These are phyloP conservation scores for Acacia confusa DNA, from an alignment of 306 rosid species.

Conservation along the genomic window DNA sequence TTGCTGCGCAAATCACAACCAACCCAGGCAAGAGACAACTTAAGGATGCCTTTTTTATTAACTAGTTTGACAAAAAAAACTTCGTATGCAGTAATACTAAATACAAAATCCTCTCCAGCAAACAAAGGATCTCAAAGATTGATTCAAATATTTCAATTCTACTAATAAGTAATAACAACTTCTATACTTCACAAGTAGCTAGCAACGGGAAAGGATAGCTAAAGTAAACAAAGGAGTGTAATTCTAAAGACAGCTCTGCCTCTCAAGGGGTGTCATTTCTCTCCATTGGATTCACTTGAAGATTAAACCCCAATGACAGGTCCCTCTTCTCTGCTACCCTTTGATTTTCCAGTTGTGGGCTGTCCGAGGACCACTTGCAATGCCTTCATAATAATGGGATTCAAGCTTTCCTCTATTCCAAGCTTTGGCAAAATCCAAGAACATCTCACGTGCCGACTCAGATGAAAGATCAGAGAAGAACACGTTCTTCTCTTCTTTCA, in stretches of 20 bases:
- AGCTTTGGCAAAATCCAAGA: conserved; percentile 65
- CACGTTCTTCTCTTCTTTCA: conserved; percentile 80
- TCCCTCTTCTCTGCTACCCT: conserved; percentile 32
- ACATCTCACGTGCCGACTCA: conserved; percentile 68
- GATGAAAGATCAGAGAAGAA: conserved; percentile 85
- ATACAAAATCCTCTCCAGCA: not conserved
- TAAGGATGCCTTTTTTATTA: not conserved
- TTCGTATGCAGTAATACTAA: not conserved
- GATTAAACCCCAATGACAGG: conserved; percentile 20
- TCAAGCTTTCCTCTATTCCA: conserved; percentile 77
- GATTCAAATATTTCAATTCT: conserved; percentile 18
- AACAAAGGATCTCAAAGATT: conserved; percentile 15
- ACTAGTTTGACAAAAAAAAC: not conserved
- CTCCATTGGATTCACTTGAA: not conserved
- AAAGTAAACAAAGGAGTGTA: conserved; percentile 11
- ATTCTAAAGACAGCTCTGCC: not conserved
- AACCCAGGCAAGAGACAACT: not conserved
- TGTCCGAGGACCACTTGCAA: conserved; percentile 69
- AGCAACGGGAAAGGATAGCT: conserved; percentile 18
- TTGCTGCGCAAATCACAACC: conserved; percentile 12
- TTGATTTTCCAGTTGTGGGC: conserved; percentile 85
- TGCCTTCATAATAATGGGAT: conserved; percentile 80
- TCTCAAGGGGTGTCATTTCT: not conserved
- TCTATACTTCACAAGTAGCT: conserved; percentile 7
- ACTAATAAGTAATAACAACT: conserved; percentile 10